Base-by-base conservation (phyloP, 1,284 basidiomycete species). In the Sanghuangporus baumii region DNA sequence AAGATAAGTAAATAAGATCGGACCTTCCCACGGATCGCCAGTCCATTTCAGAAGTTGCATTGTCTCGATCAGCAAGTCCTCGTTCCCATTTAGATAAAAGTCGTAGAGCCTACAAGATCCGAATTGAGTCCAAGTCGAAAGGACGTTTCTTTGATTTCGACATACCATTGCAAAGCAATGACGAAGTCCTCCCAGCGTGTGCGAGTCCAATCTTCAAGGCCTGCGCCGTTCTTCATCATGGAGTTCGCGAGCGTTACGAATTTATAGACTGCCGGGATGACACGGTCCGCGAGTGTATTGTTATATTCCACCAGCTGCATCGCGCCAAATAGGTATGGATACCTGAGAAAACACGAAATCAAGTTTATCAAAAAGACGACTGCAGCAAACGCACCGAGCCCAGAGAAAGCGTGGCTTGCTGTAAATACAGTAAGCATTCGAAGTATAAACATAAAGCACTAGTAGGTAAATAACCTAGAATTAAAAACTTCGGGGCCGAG, bases 141-240 rank as follows among this genome's bases (percentile, higher is more conserved):
- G 6, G 31, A 34, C 50, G 12, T 37, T 47, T 43, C 5, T 8
- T 18, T 14, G 40, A 59, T n/a, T 59, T 50, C 20, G n/a, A 61
- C 70, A 48, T 67, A 82, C 82, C 83, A 84, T 70, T 84, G 81
- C 65, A 83, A 66, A 37, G 74, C 71, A 11, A 83, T 80, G 41
- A 81, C 79, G 66, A 83, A 84, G 66, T 85, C 82, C 69, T 83
- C 81, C 83, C 82, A 85, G 40, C 83, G 79, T 0, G 82, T 82
- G 46, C 74, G 73, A 12, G 80, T 73, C 83, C 83, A 85, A 16
- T 75, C 71, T 31, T 83, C 82, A 8, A 82, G 75, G 18, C 82
- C 83, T 67, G 78, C 68, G 18, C 79, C 79, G 55, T 76, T 75
- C 62, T 80, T 76, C 48, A 85, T 72, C 83, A 85, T 84, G 8